Conservation (phyloP, 2,329 filamentous ascomycete genomes). For the Incumbomyces delicatus region DNA sequence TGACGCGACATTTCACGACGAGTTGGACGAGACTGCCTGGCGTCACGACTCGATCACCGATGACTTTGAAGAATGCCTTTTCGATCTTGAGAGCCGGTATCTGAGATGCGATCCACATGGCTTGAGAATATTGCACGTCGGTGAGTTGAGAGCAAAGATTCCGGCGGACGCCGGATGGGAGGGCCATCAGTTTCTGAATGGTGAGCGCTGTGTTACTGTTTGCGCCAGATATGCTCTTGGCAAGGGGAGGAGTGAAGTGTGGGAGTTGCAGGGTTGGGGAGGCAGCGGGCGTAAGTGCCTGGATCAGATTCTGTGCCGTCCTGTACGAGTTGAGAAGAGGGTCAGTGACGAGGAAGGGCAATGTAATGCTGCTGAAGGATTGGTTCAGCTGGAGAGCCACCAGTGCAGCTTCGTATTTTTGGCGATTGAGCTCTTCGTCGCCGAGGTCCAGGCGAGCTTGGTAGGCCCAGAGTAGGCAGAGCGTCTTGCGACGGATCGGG, state of each 20-base stretch:
- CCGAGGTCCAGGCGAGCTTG: constrained; percentile 78
- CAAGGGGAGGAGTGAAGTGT: constrained; percentile 59
- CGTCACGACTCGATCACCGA: constrained; percentile 85
- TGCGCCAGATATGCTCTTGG: constrained; percentile 43
- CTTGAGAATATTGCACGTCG: constrained; percentile 65
- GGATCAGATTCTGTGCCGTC: constrained; percentile 76
- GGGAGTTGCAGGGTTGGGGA: constrained; percentile 90
- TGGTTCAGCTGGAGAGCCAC: constrained; percentile 77
- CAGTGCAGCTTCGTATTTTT: constrained; percentile 83
- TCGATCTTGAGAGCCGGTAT: constrained; percentile 75
- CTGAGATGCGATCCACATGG: constrained; percentile 68
- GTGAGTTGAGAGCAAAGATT: constrained; percentile 57
- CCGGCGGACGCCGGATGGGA: constrained; percentile 65
- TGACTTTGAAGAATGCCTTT: constrained; percentile 97
- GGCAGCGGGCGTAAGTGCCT: constrained; percentile 72
- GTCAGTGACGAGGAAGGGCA: constrained; percentile 74
- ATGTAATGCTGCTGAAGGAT: constrained; percentile 74
- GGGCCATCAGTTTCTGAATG: constrained; percentile 80
- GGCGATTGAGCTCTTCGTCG: constrained; percentile 59
- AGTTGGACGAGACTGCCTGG: constrained; percentile 87
- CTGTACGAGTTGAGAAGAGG: constrained; percentile 76
- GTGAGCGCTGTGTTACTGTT: constrained; percentile 61
- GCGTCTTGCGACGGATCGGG: constrained; percentile 69
- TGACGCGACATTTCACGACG: constrained; percentile 87
- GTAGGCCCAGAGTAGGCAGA: constrained; percentile 91